phyloP scores from a whole-genome alignment of 2,329 filamentous ascomycete genomes.

The Didymella segeticola region DNA sequence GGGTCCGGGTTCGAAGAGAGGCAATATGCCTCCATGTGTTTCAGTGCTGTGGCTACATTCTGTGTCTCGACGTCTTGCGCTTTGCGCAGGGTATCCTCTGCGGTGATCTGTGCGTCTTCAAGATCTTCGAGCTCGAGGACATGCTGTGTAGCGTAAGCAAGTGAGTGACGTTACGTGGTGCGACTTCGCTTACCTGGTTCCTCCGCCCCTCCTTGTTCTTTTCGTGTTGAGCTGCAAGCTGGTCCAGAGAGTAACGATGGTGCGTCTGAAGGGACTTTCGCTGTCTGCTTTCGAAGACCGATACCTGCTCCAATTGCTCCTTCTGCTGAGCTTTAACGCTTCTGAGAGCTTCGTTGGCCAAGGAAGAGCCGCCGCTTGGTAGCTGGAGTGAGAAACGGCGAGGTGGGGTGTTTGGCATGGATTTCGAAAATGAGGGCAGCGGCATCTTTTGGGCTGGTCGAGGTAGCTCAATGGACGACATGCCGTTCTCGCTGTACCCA shows the following conservation, averaged over 20 bases:
- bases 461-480: slow-evolving; percentile 31
- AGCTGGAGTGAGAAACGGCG: slow-evolving; percentile 16
- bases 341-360: slow-evolving; percentile 38
- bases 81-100: slow-evolving; percentile 52
- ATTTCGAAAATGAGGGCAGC: slow-evolving; percentile 15
- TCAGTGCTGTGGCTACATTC: slow-evolving; percentile 54
- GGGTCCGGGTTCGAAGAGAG: slow-evolving; percentile 41
- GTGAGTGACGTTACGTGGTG: slow-evolving; percentile 2
- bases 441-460: slow-evolving; percentile 10
- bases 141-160: slow-evolving; percentile 45
- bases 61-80: slow-evolving; percentile 51
- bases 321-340: slow-evolving; percentile 36
- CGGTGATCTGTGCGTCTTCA: slow-evolving; percentile 54
- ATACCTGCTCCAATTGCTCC: slow-evolving; percentile 39
- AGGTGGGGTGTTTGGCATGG: slow-evolving; percentile 12
- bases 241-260: slow-evolving; percentile 31
- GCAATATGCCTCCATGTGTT: slow-evolving; percentile 58
- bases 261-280: slow-evolving; percentile 37
- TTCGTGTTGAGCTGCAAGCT: slow-evolving; percentile 31
- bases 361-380: slow-evolving; percentile 24
- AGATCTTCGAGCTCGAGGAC: slow-evolving; percentile 48
- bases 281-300: slow-evolving; percentile 44
- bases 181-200: slow-evolving; percentile 36
- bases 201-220: slow-evolving; percentile 27
- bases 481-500: slow-evolving; percentile 36